Base-by-base conservation (phyloP, 2,329 filamentous ascomycete species). In the Blastomyces silverae region DNA sequence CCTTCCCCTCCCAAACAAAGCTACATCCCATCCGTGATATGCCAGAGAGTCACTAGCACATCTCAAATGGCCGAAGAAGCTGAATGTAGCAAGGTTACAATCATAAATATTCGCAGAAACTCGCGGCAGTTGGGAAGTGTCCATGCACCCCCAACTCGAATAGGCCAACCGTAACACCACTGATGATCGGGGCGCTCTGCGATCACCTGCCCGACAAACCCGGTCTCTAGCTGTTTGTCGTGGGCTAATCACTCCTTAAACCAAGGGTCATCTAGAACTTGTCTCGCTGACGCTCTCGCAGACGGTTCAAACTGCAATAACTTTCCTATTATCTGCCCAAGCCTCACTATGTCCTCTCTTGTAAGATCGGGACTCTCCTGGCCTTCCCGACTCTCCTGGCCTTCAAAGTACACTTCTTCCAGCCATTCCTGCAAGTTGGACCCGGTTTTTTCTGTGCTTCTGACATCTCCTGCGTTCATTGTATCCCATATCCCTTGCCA, bases 341-440 rank as follows among this genome's bases (percentile, higher is more conserved):
- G 64, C 61, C 68, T 69, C 46, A 46, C 57, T 61, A 73, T 71
- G 62, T 74, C 72, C 28, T 71, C 71, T 57, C 61, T 62, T 61
- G 67, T 56, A 28, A 56, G 53, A 37, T 56, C 28, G 10, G 69
- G 44, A 74, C 15, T 72, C 22, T 53, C 70, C 42, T 66, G 70
- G 20, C 70, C 67, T 64, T 76, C 72, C n/a, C n/a, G n/a, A n/a
- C n/a, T n/a, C n/a, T n/a, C n/a, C n/a, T n/a, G n/a, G n/a, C n/a
- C n/a, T n/a, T n/a, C n/a, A 69, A 77, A 79, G 61, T 78, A 78
- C 34, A 73, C 69, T 65, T 78, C 73, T 69, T 77, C 72, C 31
- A 78, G 66, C 75, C 74, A 79, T 64, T 75, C 67, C 64, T 78
- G 74, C 42, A 78, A 69, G 20, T 64, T 68, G 15, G 68, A 67